Conservation (phyloP, 495 filamentous ascomycete species). For the Aspergillus coremiiformis region DNA sequence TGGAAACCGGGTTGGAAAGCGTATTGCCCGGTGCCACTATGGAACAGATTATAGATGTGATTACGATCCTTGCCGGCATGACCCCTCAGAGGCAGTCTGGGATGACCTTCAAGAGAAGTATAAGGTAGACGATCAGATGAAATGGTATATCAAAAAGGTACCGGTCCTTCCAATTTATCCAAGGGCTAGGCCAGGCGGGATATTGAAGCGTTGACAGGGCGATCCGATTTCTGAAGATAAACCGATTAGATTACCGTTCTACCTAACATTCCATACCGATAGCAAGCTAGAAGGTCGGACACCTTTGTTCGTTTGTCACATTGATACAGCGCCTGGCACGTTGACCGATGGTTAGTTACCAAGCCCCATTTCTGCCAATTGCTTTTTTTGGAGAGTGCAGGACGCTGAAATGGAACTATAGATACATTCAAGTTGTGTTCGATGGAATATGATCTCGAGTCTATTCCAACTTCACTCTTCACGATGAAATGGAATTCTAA, state of each 20-base stretch:
- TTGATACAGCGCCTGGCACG: background rate
- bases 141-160: constrained; percentile 29
- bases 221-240: constrained; percentile 6
- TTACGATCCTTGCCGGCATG: constrained; percentile 30
- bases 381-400: too few species aligned
- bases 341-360: background rate
- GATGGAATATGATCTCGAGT: constrained; percentile 12
- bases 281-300: background rate
- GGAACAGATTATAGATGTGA: constrained; percentile 22
- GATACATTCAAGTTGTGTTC: constrained; percentile 10
- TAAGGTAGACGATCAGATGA: constrained; percentile 8
- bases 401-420: background rate
- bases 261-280: background rate
- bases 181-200: background rate
- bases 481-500: constrained; percentile 3
- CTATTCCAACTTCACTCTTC: constrained; percentile 15
- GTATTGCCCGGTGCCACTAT: constrained; percentile 45
- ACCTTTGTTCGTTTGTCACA: background rate
- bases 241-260: constrained; percentile 5
- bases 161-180: background rate
- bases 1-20: constrained; percentile 34
- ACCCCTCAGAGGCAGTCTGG: background rate
- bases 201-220: constrained; percentile 4
- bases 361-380: constrained; percentile 1
- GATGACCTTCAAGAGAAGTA: constrained; percentile 15